These are phyloP conservation scores for Cryptococcus sp. DNA, from an alignment of 1,284 basidiomycete genomes.

Conservation along the genomic window DNA sequence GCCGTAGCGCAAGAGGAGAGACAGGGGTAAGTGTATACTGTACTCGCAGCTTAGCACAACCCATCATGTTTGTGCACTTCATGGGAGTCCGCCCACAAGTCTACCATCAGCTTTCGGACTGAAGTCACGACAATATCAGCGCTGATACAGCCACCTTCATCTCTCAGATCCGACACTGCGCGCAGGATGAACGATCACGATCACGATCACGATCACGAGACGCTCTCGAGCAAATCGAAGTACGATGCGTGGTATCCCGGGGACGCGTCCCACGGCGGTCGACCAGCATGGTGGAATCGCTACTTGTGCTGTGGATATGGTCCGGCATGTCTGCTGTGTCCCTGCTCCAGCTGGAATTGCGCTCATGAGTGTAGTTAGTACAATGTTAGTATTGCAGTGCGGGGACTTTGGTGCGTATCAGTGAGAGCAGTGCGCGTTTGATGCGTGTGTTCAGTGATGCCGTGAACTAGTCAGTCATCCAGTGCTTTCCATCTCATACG, in stretches of 20 bases:
- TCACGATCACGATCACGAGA: too few relatives aligned
- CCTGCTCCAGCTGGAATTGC: slow-evolving; percentile 37
- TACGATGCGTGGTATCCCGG: slow-evolving; percentile 39
- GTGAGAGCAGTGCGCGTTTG: too few relatives aligned
- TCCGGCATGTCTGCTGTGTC: slow-evolving; percentile 36
- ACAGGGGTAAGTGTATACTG: too few relatives aligned
- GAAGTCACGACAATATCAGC: neutral
- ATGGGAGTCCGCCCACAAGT: neutral
- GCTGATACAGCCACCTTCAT: neutral
- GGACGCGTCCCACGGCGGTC: slow-evolving; percentile 30
- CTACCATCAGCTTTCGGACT: neutral
- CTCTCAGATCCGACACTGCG: neutral
- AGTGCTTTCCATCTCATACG: too few relatives aligned
- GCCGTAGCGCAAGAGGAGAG: neutral
- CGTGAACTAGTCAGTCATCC: too few relatives aligned
- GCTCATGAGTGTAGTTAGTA: slow-evolving; percentile 28
- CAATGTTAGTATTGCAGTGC: too few relatives aligned
- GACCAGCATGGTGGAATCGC: slow-evolving; percentile 39
- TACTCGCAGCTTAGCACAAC: too few relatives aligned
- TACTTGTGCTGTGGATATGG: slow-evolving; percentile 42
- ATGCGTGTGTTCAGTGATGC: too few relatives aligned
- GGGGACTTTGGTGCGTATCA: too few relatives aligned
- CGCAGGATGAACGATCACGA: too few relatives aligned
- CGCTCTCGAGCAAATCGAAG: neutral
- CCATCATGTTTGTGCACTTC: too few relatives aligned